A percentile compares a stretch with the other conserved stretches of the same genome.
Conservation (phyloP, 164 flowering plant species). For the Nelumbo lutea region DNA sequence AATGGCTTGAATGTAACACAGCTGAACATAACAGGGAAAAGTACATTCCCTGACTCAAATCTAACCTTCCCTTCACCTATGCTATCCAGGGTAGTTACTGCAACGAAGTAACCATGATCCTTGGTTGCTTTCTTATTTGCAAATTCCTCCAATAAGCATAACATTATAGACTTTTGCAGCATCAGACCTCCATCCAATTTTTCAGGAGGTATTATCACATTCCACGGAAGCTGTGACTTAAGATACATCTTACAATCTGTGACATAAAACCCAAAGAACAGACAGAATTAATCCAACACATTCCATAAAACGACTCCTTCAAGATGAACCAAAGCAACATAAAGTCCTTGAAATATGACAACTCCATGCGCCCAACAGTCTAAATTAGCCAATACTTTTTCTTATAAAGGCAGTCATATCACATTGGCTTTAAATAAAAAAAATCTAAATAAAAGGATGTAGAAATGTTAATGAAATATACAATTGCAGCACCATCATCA, state of each 20-base stretch:
- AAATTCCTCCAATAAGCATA: conserved; percentile 54
- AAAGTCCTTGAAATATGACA: no score
- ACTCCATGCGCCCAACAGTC: no score
- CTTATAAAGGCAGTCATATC: no score
- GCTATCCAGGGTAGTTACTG: conserved; percentile 46
- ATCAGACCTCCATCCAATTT: conserved; percentile 19
- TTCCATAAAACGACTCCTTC: not conserved
- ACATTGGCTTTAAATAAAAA: no score
- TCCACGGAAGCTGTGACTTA: conserved; percentile 19
- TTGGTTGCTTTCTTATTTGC: conserved; percentile 50
- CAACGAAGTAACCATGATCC: conserved; percentile 63
- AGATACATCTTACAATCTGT: conserved; percentile 20
- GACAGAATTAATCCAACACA: not conserved
- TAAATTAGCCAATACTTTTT: no score
- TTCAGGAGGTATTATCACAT: conserved; percentile 25
- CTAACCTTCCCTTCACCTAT: conserved; percentile 64
- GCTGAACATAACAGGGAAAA: conserved; percentile 63
- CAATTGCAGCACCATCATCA: no score
- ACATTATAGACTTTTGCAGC: conserved; percentile 50
- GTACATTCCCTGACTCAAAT: conserved; percentile 53
- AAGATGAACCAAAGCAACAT: not conserved
- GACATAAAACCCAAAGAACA: not conserved
- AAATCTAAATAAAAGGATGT: no score
- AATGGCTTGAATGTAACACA: conserved; percentile 64
- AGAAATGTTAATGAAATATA: no score